Conservation (phyloP, 106 monocot species). For the Triglochin maritima region DNA sequence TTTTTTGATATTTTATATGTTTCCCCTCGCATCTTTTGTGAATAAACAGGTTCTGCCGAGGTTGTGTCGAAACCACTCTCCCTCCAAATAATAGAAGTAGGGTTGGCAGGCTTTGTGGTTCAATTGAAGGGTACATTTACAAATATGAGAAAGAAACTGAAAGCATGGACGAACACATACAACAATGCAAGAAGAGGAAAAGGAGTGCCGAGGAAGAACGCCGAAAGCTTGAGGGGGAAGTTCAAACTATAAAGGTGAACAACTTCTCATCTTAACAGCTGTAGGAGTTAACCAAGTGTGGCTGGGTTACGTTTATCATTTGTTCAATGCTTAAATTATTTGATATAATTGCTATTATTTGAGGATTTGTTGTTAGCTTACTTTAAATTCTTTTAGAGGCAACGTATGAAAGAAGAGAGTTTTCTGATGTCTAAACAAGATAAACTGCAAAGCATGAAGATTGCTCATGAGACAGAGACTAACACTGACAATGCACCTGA, state of each 20-base stretch:
- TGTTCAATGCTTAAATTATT: too few species aligned
- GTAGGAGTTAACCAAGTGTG: too few species aligned
- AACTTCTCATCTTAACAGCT: not conserved
- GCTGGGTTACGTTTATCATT: too few species aligned
- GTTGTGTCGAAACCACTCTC: slow-evolving; percentile 75
- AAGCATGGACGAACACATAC: slow-evolving; percentile 32
- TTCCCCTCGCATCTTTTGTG: not conserved
- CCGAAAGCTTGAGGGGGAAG: slow-evolving; percentile 26
- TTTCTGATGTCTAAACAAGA: slow-evolving; percentile 39
- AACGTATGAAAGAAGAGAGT: slow-evolving; percentile 39
- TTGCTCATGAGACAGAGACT: slow-evolving; percentile 36
- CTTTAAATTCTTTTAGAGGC: slow-evolving; percentile 38
- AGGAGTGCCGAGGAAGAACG: slow-evolving; percentile 37
- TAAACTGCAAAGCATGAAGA: slow-evolving; percentile 39
- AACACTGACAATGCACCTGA: slow-evolving; percentile 22
- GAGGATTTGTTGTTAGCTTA: not conserved
- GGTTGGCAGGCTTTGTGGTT: slow-evolving; percentile 62
- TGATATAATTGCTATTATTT: not conserved
- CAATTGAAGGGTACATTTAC: slow-evolving; percentile 60
- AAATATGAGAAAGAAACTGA: slow-evolving; percentile 32
- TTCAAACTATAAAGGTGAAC: slow-evolving; percentile 58
- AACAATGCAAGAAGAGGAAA: slow-evolving; percentile 46
- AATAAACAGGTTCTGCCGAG: slow-evolving; percentile 53
- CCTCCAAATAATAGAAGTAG: slow-evolving; percentile 53
- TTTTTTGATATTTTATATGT: not conserved